Percentiles rank a stretch among this genome's conserved stretches.
Conservation (phyloP, 768 basidiomycete genomes). For the Sutorius australiensis region DNA sequence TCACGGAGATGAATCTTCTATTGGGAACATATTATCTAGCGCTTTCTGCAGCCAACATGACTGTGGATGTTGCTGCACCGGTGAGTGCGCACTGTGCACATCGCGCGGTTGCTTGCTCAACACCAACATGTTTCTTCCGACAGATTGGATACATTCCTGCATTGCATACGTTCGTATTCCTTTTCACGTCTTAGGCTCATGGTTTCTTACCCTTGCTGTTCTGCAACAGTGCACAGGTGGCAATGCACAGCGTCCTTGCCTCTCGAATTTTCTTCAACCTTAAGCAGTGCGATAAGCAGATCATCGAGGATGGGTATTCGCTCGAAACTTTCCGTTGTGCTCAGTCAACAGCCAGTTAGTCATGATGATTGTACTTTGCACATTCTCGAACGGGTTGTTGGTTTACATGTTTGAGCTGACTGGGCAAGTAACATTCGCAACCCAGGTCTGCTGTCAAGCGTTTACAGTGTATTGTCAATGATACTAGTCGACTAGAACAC, state of each 20-base stretch:
- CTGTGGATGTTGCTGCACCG: conserved; percentile 17
- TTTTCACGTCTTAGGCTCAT: background rate
- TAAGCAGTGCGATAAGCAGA: conserved; percentile 9
- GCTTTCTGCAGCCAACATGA: conserved; percentile 12
- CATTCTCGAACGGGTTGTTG: background rate
- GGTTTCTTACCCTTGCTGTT: conserved; percentile 7
- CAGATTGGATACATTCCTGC: conserved; percentile 14
- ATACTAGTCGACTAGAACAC: too few species aligned
- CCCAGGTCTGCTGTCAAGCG: too few species aligned
- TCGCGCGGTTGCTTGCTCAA: background rate
- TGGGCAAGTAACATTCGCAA: too few species aligned
- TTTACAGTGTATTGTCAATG: too few species aligned
- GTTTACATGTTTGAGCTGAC: background rate
- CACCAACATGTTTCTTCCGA: background rate
- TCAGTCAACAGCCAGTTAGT: background rate
- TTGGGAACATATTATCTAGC: conserved; percentile 2
- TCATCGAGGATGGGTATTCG: background rate
- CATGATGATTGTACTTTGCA: background rate
- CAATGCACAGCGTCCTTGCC: conserved; percentile 23
- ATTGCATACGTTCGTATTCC: conserved; percentile 23
- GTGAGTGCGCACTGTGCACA: conserved; percentile 8
- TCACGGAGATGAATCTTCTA: background rate
- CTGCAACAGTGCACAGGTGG: conserved; percentile 26
- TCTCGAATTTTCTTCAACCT: conserved; percentile 31
- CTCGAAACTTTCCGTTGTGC: conserved; percentile 7